Conservation (phyloP, 73 alveolate species). For the Tetrahymena thermophila region DNA sequence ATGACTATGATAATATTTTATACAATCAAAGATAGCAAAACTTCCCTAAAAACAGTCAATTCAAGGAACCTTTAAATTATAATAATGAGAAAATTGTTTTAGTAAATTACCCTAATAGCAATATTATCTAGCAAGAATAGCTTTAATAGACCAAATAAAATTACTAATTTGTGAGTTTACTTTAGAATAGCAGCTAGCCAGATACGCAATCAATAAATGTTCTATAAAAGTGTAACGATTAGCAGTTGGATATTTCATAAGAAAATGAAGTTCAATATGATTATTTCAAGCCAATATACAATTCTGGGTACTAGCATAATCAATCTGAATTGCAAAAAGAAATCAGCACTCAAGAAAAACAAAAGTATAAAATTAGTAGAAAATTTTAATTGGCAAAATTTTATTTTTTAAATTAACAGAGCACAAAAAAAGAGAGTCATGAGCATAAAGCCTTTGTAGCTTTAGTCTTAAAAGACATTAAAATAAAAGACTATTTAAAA, state of each 20-base stretch:
- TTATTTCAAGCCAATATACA: background rate
- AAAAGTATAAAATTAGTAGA: background rate
- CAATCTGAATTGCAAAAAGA: background rate
- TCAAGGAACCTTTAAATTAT: background rate
- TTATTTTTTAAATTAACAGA: background rate
- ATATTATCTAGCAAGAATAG: background rate
- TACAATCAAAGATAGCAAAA: background rate
- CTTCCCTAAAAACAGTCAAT: background rate
- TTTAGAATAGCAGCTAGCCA: background rate
- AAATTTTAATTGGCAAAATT: background rate
- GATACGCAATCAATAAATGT: background rate
- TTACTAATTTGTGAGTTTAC: background rate
- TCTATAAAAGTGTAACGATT: background rate
- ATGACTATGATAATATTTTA: background rate
- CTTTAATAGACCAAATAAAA: background rate
- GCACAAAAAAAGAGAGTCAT: background rate
- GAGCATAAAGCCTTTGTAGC: background rate
- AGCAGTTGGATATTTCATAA: background rate
- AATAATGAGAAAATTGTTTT: background rate
- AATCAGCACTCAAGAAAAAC: background rate
- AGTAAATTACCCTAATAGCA: background rate
- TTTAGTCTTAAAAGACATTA: background rate
- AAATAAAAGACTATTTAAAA: background rate
- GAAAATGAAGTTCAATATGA: background rate
- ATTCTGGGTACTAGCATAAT: background rate